Evolutionary conservation across 176 grass and related monocot genomes (phyloP).

Genomic region (Echinochloa phyllopogon): DNA sequence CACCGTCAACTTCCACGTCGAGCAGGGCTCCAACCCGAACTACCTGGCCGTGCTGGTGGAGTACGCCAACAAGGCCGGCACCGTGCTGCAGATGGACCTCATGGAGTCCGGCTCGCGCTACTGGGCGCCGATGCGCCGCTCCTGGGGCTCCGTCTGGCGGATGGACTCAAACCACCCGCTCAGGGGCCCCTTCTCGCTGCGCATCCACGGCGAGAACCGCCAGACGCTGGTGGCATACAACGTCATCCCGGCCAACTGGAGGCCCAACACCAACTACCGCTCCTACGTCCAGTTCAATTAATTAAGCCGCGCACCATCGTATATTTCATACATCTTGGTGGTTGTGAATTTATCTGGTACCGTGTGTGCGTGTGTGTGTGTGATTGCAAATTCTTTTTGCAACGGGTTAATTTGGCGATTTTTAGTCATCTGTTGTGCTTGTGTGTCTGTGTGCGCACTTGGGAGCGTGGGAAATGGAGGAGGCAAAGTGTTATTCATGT

Average conservation of each 20-base stretch:
- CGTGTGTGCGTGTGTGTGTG: background rate
- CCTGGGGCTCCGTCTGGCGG: constrained; percentile 65
- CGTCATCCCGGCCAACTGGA: constrained; percentile 66
- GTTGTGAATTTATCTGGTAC: background rate
- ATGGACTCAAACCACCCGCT: constrained; percentile 60
- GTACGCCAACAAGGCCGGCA: constrained; percentile 62
- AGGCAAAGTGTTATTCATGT: constrained; percentile 37
- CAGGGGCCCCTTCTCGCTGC: constrained; percentile 61
- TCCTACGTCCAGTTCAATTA: constrained; percentile 61
- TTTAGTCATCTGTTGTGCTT: background rate
- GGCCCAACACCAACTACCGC: constrained; percentile 52
- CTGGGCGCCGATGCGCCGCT: constrained; percentile 61
- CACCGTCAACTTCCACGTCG: constrained; percentile 56
- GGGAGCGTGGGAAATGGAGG: constrained; percentile 27
- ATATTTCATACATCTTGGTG: too few relatives aligned
- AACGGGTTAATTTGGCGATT: background rate
- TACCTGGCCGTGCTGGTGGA: constrained; percentile 64
- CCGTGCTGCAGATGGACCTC: constrained; percentile 48
- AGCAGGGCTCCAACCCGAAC: constrained; percentile 58
- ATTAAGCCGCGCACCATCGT: background rate
- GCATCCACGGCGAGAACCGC: constrained; percentile 41
- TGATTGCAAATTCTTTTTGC: background rate
- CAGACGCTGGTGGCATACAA: constrained; percentile 47
- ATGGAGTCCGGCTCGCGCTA: constrained; percentile 36
- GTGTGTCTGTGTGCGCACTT: background rate